A percentile compares a stretch with the other conserved stretches of the same genome.
Conservation (phyloP, 176 grass and related monocot genomes). For the Poa annua region DNA sequence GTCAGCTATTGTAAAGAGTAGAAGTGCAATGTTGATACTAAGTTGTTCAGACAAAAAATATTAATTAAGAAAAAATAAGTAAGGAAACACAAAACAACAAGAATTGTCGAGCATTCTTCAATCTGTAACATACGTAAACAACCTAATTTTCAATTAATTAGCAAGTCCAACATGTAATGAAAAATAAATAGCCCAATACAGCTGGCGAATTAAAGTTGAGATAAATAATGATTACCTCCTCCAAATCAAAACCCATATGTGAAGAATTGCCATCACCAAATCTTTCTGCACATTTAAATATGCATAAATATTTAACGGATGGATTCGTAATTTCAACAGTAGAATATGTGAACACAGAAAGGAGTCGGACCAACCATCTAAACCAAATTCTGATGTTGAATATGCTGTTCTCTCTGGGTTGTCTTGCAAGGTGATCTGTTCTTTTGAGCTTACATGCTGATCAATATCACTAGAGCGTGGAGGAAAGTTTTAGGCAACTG, state of each 20-base stretch:
- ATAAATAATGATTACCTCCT: conserved; percentile 68
- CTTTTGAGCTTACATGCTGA: conserved; percentile 95
- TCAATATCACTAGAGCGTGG: conserved; percentile 73
- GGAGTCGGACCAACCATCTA: conserved; percentile 77
- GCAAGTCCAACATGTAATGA: conserved; percentile 1
- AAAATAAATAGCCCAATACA: background rate
- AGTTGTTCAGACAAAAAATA: background rate
- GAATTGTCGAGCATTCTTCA: background rate
- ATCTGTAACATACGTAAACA: background rate
- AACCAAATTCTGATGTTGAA: conserved; percentile 85
- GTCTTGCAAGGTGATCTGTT: conserved; percentile 99
- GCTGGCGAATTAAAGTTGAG: background rate
- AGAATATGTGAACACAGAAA: conserved; percentile 39
- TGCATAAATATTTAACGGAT: conserved; percentile 38
- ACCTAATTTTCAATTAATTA: conserved; percentile 17
- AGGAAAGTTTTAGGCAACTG: conserved; percentile 37
- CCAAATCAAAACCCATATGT: conserved; percentile 94
- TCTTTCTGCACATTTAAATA: conserved; percentile 68
- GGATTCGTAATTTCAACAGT: conserved; percentile 1
- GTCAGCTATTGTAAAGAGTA: conserved; percentile 21
- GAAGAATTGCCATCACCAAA: conserved; percentile 99
- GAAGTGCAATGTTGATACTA: conserved; percentile 18
- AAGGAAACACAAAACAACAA: conserved; percentile 12
- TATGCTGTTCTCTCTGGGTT: conserved; percentile 80
- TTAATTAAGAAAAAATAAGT: conserved; percentile 9